Base-by-base conservation (phyloP, 2,329 filamentous ascomycete genomes). In the Fusarium udum region DNA sequence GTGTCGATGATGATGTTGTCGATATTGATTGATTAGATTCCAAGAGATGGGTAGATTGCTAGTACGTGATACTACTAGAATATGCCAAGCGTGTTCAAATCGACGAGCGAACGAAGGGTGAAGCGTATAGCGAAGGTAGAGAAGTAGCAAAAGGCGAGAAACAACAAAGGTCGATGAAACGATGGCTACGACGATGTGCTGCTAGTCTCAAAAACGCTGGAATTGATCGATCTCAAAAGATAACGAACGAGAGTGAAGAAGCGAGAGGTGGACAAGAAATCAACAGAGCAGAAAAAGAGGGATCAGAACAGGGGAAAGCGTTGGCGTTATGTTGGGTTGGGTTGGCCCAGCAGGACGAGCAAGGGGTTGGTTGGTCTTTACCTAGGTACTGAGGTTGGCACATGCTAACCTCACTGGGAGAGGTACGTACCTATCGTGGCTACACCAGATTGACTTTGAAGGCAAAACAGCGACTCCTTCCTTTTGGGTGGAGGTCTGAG, bases 311-410 rank as follows among this genome's bases (percentile, higher is more conserved):
- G 61, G 71, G 71, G 51, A 73, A 74, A 65, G 71, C 63, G 71
- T 59, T 71, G 71, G 71, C 51, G 71, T 73, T 64, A 70, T 71
- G 67, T 53, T 64, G 46, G 67, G 71, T 64, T 64, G 42, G 67
- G 60, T 74, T 74, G 71, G 71, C 71, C 67, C 71, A 74, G 71
- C 63, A 74, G 63, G 40, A 51, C 22, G 46, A 67, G 48, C 66
- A 64, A 40, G 71, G 71, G 61, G 67, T 65, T 36, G 57, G 71
- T 56, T 32, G 40, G 28, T 57, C n/a, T 39, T 46, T 28, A 26
- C 26, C 26, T 26, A 26, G 26, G 26, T 26, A 26, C 26, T 6
- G 4, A 28, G 26, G 26, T 60, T 68, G 36, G 53, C 64, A 71
- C 48, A 64, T 52, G 43, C 48, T 45, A 48, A 48, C 45, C 45